Base-by-base conservation (phyloP, 2,329 filamentous ascomycete species). In the Tetracladium maxilliforme region DNA sequence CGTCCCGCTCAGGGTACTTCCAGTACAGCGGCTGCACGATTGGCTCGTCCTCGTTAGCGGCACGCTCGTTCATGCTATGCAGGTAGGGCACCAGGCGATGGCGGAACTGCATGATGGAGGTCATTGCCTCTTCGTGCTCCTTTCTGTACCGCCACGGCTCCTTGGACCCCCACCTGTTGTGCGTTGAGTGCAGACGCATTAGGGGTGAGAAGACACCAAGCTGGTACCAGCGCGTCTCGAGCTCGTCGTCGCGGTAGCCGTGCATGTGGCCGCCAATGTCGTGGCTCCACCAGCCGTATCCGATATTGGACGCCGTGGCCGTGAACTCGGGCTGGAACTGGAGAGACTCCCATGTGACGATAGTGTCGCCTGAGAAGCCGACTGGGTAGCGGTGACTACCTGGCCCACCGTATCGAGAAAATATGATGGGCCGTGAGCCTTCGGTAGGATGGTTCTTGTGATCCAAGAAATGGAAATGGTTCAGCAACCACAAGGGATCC, bases 231-330 rank as follows among this genome's bases (percentile, higher is more conserved):
- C 70, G 56, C 2, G 61, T 56, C 2, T 58, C 54, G 6, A 73
- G 49, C 36, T 76, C 65, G 25, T 72, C 69, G 24, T 70, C 64
- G 6, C 61, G 58, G 19, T 45, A 46, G 4, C 70, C 70, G 3
- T 45, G 40, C 35, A 65, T 62, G 39, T 76, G 70, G 0, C 70
- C 70, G n/a, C 70, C 70, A 15, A 76, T 71, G 33, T 76, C 70
- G 40, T 76, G 70, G 24, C 63, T 70, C 70, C 70, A 76, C 69
- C 70, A 75, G 3, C 69, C 70, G 33, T 70, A 76, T 1, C 70
- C 70, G 30, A 76, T 71, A 41, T 77, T 76, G 7, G 66, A 70
- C 0, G 70, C 66, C 1, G 65, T 73, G 4, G 68, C 64, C 1
- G 71, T 77, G 37, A 76, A 76, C 37, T 76, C 69, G 6, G 70